Percentiles rank a stretch among this genome's conserved stretches.
phyloP scores from a whole-genome alignment of 768 basidiomycete species.

The Suillus luteus region DNA sequence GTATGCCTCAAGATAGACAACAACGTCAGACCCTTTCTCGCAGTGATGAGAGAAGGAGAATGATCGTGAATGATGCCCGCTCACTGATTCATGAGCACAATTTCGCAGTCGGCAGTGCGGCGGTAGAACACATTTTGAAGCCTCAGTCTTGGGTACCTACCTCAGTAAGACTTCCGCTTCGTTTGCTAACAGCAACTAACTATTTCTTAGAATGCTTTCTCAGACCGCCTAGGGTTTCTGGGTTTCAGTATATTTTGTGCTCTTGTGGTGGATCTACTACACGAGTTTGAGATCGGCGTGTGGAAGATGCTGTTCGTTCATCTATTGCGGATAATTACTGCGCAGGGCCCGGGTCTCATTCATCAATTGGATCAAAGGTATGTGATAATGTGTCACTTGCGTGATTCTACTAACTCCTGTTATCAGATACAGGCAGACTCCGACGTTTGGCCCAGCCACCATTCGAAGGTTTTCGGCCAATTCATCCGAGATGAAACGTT shows the following conservation, averaged over 20 bases:
- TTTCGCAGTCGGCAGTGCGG: neutral
- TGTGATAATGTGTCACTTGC: no score
- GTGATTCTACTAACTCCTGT: neutral
- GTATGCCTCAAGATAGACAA: conserved; percentile 12
- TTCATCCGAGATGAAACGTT: conserved; percentile 34
- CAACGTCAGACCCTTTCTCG: neutral
- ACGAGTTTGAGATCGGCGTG: conserved; percentile 40
- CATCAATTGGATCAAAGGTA: neutral
- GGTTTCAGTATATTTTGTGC: conserved; percentile 30
- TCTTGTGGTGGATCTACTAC: conserved; percentile 38
- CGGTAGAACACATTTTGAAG: neutral
- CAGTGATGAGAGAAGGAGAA: neutral
- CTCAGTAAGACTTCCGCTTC: neutral
- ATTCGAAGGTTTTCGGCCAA: conserved; percentile 34
- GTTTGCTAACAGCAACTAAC: no score
- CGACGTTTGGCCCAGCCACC: conserved; percentile 33
- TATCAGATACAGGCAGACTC: neutral
- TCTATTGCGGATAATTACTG: conserved; percentile 33
- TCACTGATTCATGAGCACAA: neutral
- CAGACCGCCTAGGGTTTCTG: conserved; percentile 18
- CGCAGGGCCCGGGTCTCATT: neutral
- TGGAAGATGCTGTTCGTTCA: conserved; percentile 40
- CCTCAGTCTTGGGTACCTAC: neutral
- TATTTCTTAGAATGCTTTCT: conserved; percentile 37
- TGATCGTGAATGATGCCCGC: fast-evolving